Base-by-base conservation (phyloP, 768 basidiomycete genomes). In the Suillus variegatus region DNA sequence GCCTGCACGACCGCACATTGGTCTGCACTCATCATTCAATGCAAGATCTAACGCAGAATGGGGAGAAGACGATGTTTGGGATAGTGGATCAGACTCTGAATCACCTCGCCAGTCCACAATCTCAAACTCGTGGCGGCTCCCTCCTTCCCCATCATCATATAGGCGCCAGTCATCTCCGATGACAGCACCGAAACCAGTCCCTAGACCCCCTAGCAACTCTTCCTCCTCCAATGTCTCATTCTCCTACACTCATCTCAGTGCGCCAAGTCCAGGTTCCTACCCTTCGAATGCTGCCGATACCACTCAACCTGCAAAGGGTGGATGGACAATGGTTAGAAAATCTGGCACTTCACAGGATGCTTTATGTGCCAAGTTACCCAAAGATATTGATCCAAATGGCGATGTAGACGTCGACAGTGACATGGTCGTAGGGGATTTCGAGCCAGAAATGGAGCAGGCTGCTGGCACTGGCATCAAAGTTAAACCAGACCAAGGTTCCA, bases 31-130 rank as follows among this genome's bases (percentile, higher is more conserved):
- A 6, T 75, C 70, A 40, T 74, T 74, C 77, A 78, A 70, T 76
- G 81, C 82, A 64, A 84, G 67, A 61, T 82, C 78, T 69, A 84
- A 77, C 64, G 76, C 77, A 60, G 90, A 92, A 62, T 90, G 91
- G 89, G 90, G 80, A n/a, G 92, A 93, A 74, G 92, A 94, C 73
- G 92, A 94, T 74, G 91, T 86, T 55, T 94, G 92, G 92, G 92
- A 94, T 78, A 90, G 88, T 70, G 82, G 85, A 61, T 93, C 92
- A 20, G 92, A 94, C 78, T 88, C 88, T 55, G 91, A 92, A 76
- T 88, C 85, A 62, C 85, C 85, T 64, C 84, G 82, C 69, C 85
- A 82, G 65, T 82, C 84, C n/a, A 82, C 83, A 12, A 70, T 84
- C 51, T 75, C 82, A n/a, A 80, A 77, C 71, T 76, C 82, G 20